A percentile compares a stretch with the other conserved stretches of the same genome.
Conservation (phyloP, 2,329 filamentous ascomycete species). For the Cadophora sp. region DNA sequence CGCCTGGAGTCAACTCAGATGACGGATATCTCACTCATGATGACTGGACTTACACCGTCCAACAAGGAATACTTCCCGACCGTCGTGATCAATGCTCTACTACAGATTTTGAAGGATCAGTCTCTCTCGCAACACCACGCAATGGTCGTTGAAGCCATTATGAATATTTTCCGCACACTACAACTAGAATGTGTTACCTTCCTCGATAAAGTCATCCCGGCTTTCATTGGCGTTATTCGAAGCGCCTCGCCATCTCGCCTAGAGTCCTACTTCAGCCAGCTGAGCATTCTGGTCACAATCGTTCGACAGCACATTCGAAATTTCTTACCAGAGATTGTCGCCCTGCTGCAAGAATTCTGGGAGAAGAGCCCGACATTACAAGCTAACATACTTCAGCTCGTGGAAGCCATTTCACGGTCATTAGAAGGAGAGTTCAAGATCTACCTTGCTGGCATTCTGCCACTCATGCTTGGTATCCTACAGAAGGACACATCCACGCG, state of each 20-base stretch:
- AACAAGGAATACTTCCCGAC: conserved; percentile 99
- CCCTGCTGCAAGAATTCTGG: conserved; percentile 91
- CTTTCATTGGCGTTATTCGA: conserved; percentile 88
- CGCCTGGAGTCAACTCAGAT: conserved; percentile 68
- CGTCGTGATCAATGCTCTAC: conserved; percentile 93
- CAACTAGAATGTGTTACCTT: conserved; percentile 97
- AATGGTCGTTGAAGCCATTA: conserved; percentile 94
- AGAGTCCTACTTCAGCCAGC: conserved; percentile 97
- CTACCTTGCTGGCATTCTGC: conserved; percentile 86
- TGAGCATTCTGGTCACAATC: conserved; percentile 91
- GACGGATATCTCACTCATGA: conserved; percentile 96
- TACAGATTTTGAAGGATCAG: conserved; percentile 89
- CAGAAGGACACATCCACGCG: conserved; percentile 82
- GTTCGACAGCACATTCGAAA: conserved; percentile 96
- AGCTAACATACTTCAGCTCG: conserved; percentile 86
- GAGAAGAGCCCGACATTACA: conserved; percentile 80
- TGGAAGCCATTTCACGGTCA: conserved; percentile 92
- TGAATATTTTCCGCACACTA: conserved; percentile 97
- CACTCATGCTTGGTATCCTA: conserved; percentile 91
- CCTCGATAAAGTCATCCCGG: conserved; percentile 90
- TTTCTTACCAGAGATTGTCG: conserved; percentile 85
- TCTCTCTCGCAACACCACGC: conserved; percentile 92
- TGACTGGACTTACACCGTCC: conserved; percentile 94
- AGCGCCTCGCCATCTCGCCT: conserved; percentile 78
- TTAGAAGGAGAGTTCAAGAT: conserved; percentile 98